Evolutionary conservation across 2,329 filamentous ascomycete species (phyloP), one percentile per base, ranked within the genome.

Genomic region (Fusarium pilosicola): DNA sequence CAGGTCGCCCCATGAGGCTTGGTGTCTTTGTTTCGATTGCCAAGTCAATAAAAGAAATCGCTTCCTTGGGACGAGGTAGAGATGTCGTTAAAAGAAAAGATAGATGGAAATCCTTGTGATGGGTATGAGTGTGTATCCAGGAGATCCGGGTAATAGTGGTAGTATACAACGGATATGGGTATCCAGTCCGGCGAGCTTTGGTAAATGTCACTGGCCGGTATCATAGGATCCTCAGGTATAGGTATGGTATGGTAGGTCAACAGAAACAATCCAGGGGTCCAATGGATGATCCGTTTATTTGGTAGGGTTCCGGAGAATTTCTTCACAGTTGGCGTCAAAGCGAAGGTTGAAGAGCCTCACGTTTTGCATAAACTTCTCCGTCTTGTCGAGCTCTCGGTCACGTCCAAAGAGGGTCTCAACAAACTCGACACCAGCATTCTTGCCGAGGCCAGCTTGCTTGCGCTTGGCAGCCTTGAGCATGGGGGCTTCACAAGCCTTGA

Each of bases 321-420:
- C 93, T 79, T 97, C 94, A 84, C 95, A 97, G 87, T 98, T 98
- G 82, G 94, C 94, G 79, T 98, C 95, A 83, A 98, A 99, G 52
- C 96, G 93, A 84, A 97, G 90, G 82, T 93, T 95, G 94, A 96
- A 99, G 41, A 95, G 87, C 56, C 94, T 90, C 79, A 97, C 92
- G 73, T 91, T 91, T 74, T 93, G 91, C 94, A 98, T 98, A 84
- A 98, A 90, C 83, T 93, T 94, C 86, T 98, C 94, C 5, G 96
- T 98, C 83, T 92, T 92, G 82, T 95, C 92, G 62, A 98, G 88
- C 84, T 98, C 94, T 72, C 95, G 90, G 80, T 98, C 96, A 72
- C 93, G 92, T 74, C 95, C 96, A 78, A 98, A 98, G 77, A 99
- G 94, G 59, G 94, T 95, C 82, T 98, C 93, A 79, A 99, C 96